Evolutionary conservation across 192 early-diverging fungal genomes (phyloP), one percentile per base, ranked within the genome.

Genomic region (Coemansia sp.): DNA sequence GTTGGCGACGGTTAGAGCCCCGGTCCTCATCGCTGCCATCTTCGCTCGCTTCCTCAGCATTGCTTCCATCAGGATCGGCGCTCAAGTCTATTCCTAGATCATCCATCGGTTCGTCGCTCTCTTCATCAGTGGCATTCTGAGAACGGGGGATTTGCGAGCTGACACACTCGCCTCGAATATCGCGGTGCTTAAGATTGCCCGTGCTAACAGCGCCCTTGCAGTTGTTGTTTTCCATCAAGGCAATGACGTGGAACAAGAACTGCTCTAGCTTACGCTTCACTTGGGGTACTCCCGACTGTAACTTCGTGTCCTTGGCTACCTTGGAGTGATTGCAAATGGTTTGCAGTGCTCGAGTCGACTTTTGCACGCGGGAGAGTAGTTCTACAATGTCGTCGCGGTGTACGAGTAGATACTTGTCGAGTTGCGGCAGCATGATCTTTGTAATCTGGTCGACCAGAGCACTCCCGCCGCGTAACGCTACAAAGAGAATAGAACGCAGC

Each of bases 271-370:
- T 87, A 45, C 87, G 88, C 65, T 89, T 91, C 27, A 88, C 73
- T 12, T 84, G 74, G 11, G 92, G 92, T 0, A 94, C 92, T 69
- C 84, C 82, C 5, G 85, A 72, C 46, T 89, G 82, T 27, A 94
- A 65, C 32, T 67, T 63, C 0, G 82, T 78, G 51, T 94, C 90
- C 68, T 87, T 88, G 4, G 81, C 79, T 9, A 86, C 88, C 62
- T 94, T 94, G 15, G 89, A 90, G 71, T 94, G 91, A 38, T 87
- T 87, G 63, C 92, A 94, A 20, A 94, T 87, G 62, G 73, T 86
- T 84, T 94, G 87, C 38, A 75, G 34, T 3, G 70, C 76, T 1
- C 84, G 76, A 9, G 84, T 85, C 40, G 74, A 74, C 42, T 81
- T 78, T 64, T 82, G 84, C 62, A 85, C 71, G 1, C 71, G 62